Conservation (phyloP, 495 filamentous ascomycete species). For the Penicillium nucicola region DNA sequence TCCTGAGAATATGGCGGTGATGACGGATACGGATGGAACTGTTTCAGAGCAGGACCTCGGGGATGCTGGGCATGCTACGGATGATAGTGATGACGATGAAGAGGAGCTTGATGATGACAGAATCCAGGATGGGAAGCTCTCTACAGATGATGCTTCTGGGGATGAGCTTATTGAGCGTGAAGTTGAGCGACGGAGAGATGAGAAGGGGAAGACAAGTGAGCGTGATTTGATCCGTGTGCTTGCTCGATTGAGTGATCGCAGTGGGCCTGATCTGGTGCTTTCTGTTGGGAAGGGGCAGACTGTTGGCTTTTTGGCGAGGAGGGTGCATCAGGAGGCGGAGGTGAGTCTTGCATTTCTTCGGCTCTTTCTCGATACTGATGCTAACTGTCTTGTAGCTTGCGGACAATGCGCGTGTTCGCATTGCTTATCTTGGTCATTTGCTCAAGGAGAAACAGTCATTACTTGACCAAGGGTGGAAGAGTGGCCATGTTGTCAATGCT, state of each 20-base stretch:
- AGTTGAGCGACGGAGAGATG: constrained; percentile 57
- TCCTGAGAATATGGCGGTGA: constrained; percentile 62
- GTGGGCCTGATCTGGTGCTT: constrained; percentile 61
- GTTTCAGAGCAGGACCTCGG: too few species aligned
- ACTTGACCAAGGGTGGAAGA: constrained; percentile 68
- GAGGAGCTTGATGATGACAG: constrained; percentile 46
- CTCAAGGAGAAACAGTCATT: constrained; percentile 66
- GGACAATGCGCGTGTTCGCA: constrained; percentile 53
- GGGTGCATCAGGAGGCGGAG: constrained; percentile 60
- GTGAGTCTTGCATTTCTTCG: constrained; percentile 44
- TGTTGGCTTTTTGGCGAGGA: constrained; percentile 59
- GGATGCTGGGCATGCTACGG: neutral
- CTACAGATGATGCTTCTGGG: constrained; percentile 40
- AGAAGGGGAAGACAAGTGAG: constrained; percentile 57
- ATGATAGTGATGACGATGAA: constrained; percentile 22
- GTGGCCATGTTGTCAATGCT: constrained; percentile 75
- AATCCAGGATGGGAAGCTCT: constrained; percentile 45
- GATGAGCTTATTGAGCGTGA: constrained; percentile 50
- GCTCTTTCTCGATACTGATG: neutral
- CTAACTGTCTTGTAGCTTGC: constrained; percentile 34
- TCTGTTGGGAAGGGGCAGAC: constrained; percentile 57
- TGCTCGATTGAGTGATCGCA: constrained; percentile 68
- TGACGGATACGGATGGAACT: neutral
- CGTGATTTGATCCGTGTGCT: constrained; percentile 54
- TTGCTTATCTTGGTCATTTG: constrained; percentile 77